Percentiles rank a stretch among this genome's conserved stretches.
These are phyloP conservation scores for Eucalyptus microcorys DNA, from an alignment of 345 rosid genomes.

Conservation along the genomic window DNA sequence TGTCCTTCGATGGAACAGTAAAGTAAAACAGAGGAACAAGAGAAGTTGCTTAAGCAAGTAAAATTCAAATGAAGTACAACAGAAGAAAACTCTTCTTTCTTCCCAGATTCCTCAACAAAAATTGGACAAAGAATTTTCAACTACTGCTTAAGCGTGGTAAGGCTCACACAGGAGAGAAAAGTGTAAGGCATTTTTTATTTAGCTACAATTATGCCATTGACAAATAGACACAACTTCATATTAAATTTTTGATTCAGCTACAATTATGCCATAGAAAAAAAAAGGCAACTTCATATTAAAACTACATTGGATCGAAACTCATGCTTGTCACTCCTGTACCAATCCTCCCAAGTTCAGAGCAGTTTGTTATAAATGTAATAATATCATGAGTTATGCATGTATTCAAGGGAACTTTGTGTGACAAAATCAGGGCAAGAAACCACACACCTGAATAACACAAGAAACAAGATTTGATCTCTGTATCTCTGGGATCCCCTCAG, in stretches of 20 bases:
- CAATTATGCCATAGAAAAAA: background rate
- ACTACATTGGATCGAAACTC: background rate
- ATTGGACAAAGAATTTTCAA: background rate
- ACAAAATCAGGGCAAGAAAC: background rate
- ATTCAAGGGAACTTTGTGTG: background rate
- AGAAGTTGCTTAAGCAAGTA: background rate
- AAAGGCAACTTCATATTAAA: background rate
- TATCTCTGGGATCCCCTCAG: conserved; percentile 89
- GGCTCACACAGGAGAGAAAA: background rate
- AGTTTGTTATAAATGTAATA: background rate
- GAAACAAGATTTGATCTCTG: conserved; percentile 92
- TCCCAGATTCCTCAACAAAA: background rate
- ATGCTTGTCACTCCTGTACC: background rate
- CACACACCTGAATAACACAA: conserved; percentile 71
- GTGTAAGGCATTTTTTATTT: background rate
- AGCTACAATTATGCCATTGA: background rate
- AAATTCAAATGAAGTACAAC: background rate
- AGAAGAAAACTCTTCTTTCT: background rate
- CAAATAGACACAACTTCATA: background rate
- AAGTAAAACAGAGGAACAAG: background rate
- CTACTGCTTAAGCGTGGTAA: background rate
- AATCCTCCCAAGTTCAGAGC: background rate
- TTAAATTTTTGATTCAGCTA: background rate
- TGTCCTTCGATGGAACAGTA: background rate
- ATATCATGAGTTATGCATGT: background rate